A percentile compares a stretch with the other conserved stretches of the same genome.
phyloP scores from a whole-genome alignment of 352 stramenopile species.

The Phytopythium helicoides region DNA sequence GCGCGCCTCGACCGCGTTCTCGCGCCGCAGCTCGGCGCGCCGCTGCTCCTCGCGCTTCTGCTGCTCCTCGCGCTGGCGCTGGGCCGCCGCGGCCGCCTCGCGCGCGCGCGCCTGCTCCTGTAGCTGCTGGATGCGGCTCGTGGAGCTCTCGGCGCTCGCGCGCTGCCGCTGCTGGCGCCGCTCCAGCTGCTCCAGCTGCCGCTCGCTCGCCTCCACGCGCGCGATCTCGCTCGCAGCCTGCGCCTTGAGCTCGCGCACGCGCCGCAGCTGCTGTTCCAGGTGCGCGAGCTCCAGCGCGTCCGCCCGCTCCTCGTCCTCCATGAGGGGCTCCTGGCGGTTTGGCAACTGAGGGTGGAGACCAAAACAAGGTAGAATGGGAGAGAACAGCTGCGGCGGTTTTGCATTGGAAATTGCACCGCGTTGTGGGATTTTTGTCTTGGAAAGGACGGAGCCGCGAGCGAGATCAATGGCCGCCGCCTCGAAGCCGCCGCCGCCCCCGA shows the following conservation, averaged over 20 bases:
- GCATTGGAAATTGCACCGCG: too few species aligned
- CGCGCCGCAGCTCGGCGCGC: conserved; percentile 13
- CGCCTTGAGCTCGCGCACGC: conserved; percentile 43
- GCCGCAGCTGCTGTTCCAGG: conserved; percentile 43
- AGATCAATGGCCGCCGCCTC: too few species aligned
- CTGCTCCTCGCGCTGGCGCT: conserved; percentile 28
- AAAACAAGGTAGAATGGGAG: too few species aligned
- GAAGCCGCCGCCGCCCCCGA: too few species aligned
- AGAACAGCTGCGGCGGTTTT: too few species aligned
- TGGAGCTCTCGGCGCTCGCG: conserved; percentile 22
- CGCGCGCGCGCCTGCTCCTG: conserved; percentile 54
- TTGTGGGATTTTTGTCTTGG: not conserved
- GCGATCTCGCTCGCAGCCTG: conserved; percentile 34
- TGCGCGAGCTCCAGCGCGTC: conserved; percentile 36
- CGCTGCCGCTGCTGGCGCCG: conserved; percentile 30
- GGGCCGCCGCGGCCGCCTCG: conserved; percentile 19
- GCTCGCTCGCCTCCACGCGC: conserved; percentile 38
- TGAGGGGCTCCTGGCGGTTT: conserved; percentile 1
- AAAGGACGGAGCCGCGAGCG: not conserved
- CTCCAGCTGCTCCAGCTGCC: conserved; percentile 40
- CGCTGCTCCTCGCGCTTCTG: conserved; percentile 6
- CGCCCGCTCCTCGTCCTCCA: conserved; percentile 29
- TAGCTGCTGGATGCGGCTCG: conserved; percentile 58
- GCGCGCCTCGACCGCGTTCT: conserved; percentile 43
- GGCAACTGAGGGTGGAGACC: conserved; percentile 1